Conservation (phyloP, 352 stramenopile species). For the Hyaloperonospora arabidopsidis region DNA sequence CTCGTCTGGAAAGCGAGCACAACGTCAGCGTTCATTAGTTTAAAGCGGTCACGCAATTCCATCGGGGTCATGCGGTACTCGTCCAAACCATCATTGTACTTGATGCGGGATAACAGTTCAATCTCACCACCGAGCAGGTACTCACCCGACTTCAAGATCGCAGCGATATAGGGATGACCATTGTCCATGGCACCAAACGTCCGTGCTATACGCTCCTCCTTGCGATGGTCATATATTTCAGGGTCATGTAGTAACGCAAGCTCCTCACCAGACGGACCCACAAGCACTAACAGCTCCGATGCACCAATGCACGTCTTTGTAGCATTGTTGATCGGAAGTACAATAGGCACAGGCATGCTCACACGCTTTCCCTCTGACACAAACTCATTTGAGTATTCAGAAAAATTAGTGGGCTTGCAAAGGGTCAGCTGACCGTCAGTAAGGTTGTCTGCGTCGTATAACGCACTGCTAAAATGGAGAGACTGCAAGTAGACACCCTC, state of each 20-base stretch:
- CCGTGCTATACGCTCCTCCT: slow-evolving; percentile 96
- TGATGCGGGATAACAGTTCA: slow-evolving; percentile 90
- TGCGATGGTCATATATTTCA: slow-evolving; percentile 94
- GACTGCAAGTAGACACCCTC: slow-evolving; percentile 95
- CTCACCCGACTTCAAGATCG: slow-evolving; percentile 93
- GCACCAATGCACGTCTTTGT: slow-evolving; percentile 87
- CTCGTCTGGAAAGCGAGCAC: slow-evolving; percentile 97
- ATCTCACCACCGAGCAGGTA: slow-evolving; percentile 95
- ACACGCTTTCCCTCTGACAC: slow-evolving; percentile 85
- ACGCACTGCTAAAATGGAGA: slow-evolving; percentile 94
- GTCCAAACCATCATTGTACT: slow-evolving; percentile 96
- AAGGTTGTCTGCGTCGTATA: slow-evolving; percentile 95
- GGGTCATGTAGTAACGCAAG: slow-evolving; percentile 90
- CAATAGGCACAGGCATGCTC: slow-evolving; percentile 96
- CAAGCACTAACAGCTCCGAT: slow-evolving; percentile 84
- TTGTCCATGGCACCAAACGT: slow-evolving; percentile 95
- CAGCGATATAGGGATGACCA: slow-evolving; percentile 94
- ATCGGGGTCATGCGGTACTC: slow-evolving; percentile 91
- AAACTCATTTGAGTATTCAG: slow-evolving; percentile 79
- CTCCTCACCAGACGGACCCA: slow-evolving; percentile 90
- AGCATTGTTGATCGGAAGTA: slow-evolving; percentile 90
- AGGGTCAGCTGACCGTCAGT: slow-evolving; percentile 80
- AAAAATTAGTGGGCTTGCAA: slow-evolving; percentile 88
- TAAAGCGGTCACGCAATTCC: slow-evolving; percentile 91
- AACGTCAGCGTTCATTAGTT: slow-evolving; percentile 92